These are phyloP conservation scores for Clarireedia monteithiana DNA, from an alignment of 2,329 filamentous ascomycete genomes.

Conservation along the genomic window DNA sequence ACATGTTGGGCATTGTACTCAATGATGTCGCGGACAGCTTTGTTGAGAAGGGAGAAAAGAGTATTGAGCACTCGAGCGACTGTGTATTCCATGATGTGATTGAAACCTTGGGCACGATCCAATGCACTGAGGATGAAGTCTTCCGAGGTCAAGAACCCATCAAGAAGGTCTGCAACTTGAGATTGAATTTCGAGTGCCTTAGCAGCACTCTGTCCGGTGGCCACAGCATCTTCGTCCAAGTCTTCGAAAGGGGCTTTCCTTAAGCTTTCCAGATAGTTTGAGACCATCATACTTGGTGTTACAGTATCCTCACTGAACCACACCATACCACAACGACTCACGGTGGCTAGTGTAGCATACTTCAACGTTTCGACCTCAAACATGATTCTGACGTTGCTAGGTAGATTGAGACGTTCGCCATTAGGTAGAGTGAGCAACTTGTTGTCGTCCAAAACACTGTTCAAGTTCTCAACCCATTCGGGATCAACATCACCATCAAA, in stretches of 20 bases:
- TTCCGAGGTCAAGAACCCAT: conserved; percentile 67
- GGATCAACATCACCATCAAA: conserved; percentile 99
- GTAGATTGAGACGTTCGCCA: conserved; percentile 92
- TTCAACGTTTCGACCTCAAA: conserved; percentile 98
- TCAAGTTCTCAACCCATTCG: conserved; percentile 99
- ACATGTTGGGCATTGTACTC: conserved; percentile 94
- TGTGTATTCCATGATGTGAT: conserved; percentile 98
- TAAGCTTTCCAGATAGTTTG: conserved; percentile 81
- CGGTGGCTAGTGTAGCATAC: conserved; percentile 96
- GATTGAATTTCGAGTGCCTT: conserved; percentile 73
- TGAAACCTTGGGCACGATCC: conserved; percentile 66
- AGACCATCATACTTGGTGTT: conserved; percentile 83
- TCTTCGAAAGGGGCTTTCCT: conserved; percentile 85
- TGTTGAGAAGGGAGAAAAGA: conserved; percentile 91
- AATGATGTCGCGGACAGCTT: conserved; percentile 82
- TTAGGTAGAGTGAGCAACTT: conserved; percentile 95
- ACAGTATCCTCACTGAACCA: conserved; percentile 99
- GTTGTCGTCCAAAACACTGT: conserved; percentile 98
- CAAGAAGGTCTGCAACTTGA: conserved; percentile 71
- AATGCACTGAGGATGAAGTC: conserved; percentile 75
- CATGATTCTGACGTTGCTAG: conserved; percentile 95
- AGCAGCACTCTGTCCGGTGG: conserved; percentile 65
- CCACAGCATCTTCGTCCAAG: conserved; percentile 82
- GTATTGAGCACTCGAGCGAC: conserved; percentile 84
- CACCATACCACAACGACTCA: conserved; percentile 99